Evolutionary conservation across 2,329 filamentous ascomycete genomes (phyloP), one percentile per base, ranked within the genome.

Genomic region (Harringtonia aguacate): DNA sequence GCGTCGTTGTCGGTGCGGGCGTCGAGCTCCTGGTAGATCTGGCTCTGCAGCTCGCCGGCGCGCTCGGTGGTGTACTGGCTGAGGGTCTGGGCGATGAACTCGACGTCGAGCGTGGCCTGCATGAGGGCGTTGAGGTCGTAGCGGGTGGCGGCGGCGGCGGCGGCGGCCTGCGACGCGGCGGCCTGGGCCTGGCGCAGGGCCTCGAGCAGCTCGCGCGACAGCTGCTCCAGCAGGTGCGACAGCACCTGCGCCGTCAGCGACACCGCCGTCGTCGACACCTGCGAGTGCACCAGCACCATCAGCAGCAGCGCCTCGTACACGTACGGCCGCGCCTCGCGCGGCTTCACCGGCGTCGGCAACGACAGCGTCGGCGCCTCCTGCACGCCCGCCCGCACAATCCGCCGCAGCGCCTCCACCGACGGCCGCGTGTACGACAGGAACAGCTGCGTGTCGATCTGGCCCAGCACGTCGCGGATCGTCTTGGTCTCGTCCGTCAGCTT

Each of bases 51-150:
- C 58, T 89, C 79, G 8, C 79, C 80, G 4, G 88, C 86, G 41
- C 79, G 75, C 46, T 94, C 84, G 0, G 86, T 92, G 0, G 86
- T 92, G 62, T 94, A 98, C 53, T 89, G 82, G 48, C 78, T 85
- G 29, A 98, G 73, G 6, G 90, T 95, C 67, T 98, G 92, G 1
- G 89, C 86, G 46, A 97, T 81, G 58, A 98, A 97, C 63, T 98
- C 92, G 2, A 95, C 89, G 57, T 98, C 92, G 1, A 98, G 77
- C 0, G 92, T 98, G 2, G 94, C 94, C 64, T 98, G 94, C 81
- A 97, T 94, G 41, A 98, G 75, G 8, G 85, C 82, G 6, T 83
- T 72, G 1, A 98, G 78, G 2, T 79, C 75, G 64, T 92, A 97
- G 18, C 69, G 70, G 5, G 22, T 29, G 14, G 18, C 17, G n/a